Base-by-base conservation (phyloP, 2,329 filamentous ascomycete species). In the Cercospora zeina region DNA sequence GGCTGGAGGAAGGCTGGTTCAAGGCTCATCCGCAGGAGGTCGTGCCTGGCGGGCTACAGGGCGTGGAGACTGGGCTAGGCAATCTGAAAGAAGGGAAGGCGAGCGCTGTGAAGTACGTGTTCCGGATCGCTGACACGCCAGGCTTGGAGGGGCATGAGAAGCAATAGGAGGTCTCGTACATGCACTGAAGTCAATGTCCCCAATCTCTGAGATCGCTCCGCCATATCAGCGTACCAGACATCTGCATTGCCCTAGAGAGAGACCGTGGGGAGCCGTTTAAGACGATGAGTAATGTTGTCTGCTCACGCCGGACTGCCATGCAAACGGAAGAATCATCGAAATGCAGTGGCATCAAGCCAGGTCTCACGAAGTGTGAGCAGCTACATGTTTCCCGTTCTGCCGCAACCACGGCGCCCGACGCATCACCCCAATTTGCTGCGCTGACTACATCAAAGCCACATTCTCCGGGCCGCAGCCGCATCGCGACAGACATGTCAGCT, bases 21-120 rank as follows among this genome's bases (percentile, higher is more conserved):
- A 72, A 69, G 65, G 53, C 68, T 19, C 75, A 77, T 62, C 74
- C 73, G 33, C 71, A 73, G 51, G 81, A 85, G 71, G 76, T 86
- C 11, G 72, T 85, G 1, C 74, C 79, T 0, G 83, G 84, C 2
- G 85, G 85, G 0, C 67, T 88, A 55, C 77, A 71, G 3, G 84
- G 85, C 0, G 72, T 87, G 1, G 75, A 86, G 68, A 74, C 70
- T 34, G 86, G 77, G 0, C 69, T 89, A 73, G 72, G 73, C 66
- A 81, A 84, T 65, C 71, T 89, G 70, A 83, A 81, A 71, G 79
- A 78, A 30, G 87, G 87, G 0, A 85, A 83, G 73, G 85, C 83
- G 21, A 87, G 83, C 68, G 87, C 80, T 1, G 78, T 84, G 0
- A 89, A 89, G 75, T 89, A 87, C 76, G 82, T 89, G 0, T 84